Base-by-base conservation (phyloP, 208 protist genomes). In the Trichomonas gallinae region DNA sequence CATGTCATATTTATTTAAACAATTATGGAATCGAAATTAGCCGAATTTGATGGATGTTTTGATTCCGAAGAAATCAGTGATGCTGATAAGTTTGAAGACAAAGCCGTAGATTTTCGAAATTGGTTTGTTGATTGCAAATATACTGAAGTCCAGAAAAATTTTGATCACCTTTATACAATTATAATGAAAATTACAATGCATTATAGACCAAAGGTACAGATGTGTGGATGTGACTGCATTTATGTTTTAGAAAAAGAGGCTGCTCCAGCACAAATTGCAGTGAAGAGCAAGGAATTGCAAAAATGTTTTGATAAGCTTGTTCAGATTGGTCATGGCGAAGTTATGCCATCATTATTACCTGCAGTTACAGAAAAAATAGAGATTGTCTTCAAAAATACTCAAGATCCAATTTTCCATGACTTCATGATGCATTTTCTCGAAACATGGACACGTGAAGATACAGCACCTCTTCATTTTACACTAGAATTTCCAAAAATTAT, bases 111-210 rank as follows among this genome's bases (percentile, higher is more conserved):
- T 34, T 93, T 93, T 40, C 23, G 87, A 93, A 93, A 93, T 40
- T 48, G 21, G 36, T 93, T 93, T 93, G 87, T 93, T 38, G 44
- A 93, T 58, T 51, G 42, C 26, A 93, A 93, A 58, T 93, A 93
- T 93, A 31, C 36, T 51, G 44, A n/a, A 9, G 46, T 93, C 15
- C 87, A 93, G 26, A 42, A 42, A 6, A 93, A 93, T 38, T 93
- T 93, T 93, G 87, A 93, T 51, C 45, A 48, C 48, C 46, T 51
- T 38, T 93, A 44, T 26, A 9, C 42, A 93, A 93, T 51, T 21
- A 51, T 34, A 6, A 48, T 93, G 13, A 42, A 34, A 93, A 93
- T 93, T 38, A 44, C 87, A 11, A 48, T 44, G 17, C 87, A 93
- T 51, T 93, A 93, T 40, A 23, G 87, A 51, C 87, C 87, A n/a